Base-by-base conservation (phyloP, 169 alveolate genomes). In the Toxoplasma gondii region DNA sequence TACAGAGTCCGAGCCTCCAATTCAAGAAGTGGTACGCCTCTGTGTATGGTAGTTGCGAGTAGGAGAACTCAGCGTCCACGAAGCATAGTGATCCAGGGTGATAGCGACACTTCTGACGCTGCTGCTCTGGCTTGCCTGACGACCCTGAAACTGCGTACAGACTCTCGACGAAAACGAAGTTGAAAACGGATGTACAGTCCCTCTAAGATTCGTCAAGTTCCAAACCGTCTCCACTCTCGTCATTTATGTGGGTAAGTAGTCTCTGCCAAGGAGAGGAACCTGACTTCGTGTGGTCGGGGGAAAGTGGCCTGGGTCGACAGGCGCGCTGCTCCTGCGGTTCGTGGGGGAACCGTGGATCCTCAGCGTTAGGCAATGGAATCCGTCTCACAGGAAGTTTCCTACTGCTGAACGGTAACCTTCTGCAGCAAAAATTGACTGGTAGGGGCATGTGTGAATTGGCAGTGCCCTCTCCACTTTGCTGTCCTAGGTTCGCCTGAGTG, bases 121-220 rank as follows among this genome's bases (percentile, higher is more conserved):
- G 81, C 43, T 5, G 24, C 39, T 19, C 12, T n/a, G 38, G 49
- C n/a, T 1, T 74, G 49, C 45, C 43, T 22, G 43, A 31, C n/a
- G 84, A 12, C 43, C 43, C 38, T 74, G 49, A 41, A n/a, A 16
- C 17, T 34, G 38, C 43, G 9, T 34, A 19, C 84, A 74, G 84
- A 74, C 39, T 31, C 84, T 74, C 45, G 84, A 74, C 19, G 84
- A 74, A n/a, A 36, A 74, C 45, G 44, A 74, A 36, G 39, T 74
- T 31, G 31, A 64, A 64, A 64, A 17, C 7, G 90, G 90, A 10
- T 82, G 67, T 67, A 44, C 64, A 7, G 29, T 82, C 19, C 90
- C 90, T 22, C 90, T 82, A 0, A 64, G 90, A 29, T 82, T 82
- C 90, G 90, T 82, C 69, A 82, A 82, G 64, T 82, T 82, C 34